A percentile compares a stretch with the other conserved stretches of the same genome.
These are phyloP conservation scores for Cercospora zeae-maydis DNA, from an alignment of 2,329 filamentous ascomycete species.

Conservation along the genomic window DNA sequence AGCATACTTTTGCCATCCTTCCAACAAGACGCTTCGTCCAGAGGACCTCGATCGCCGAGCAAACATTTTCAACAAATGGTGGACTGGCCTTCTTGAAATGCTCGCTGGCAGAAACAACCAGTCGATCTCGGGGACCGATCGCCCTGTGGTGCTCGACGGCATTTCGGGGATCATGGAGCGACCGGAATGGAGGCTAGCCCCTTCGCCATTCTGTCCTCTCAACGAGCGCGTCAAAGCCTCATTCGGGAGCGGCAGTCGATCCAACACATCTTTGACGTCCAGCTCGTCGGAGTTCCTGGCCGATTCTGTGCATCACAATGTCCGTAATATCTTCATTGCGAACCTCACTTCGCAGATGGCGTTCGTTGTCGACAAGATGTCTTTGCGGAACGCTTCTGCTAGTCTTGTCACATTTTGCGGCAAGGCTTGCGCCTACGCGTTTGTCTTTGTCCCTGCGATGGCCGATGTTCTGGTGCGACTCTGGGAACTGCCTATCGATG, in stretches of 20 bases:
- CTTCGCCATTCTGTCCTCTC: conserved; percentile 63
- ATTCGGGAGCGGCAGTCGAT: conserved; percentile 47
- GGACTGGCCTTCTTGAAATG: conserved; percentile 77
- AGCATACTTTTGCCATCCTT: conserved; percentile 64
- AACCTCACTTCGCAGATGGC: conserved; percentile 80
- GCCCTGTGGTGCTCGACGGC: conserved; percentile 74
- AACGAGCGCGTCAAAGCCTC: conserved; percentile 51
- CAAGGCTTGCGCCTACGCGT: conserved; percentile 87
- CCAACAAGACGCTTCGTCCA: conserved; percentile 62
- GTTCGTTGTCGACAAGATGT: conserved; percentile 86
- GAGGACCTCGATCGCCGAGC: conserved; percentile 80
- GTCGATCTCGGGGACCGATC: conserved; percentile 77
- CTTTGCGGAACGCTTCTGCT: conserved; percentile 66
- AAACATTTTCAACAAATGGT: conserved; percentile 85
- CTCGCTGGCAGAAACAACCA: conserved; percentile 72
- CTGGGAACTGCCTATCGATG: conserved; percentile 68
- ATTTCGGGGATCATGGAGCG: conserved; percentile 80
- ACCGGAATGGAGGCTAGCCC: conserved; percentile 77
- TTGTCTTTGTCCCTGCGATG: conserved; percentile 85
- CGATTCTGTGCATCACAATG: conserved; percentile 79
- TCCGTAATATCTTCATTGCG: conserved; percentile 78
- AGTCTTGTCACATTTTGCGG: conserved; percentile 75
- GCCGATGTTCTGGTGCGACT: conserved; percentile 78
- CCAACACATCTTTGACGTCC: conserved; percentile 53
- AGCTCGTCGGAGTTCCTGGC: conserved; percentile 64